phyloP scores from a whole-genome alignment of 2,329 filamentous ascomycete genomes.

The Decorospora gaudefroyi region DNA sequence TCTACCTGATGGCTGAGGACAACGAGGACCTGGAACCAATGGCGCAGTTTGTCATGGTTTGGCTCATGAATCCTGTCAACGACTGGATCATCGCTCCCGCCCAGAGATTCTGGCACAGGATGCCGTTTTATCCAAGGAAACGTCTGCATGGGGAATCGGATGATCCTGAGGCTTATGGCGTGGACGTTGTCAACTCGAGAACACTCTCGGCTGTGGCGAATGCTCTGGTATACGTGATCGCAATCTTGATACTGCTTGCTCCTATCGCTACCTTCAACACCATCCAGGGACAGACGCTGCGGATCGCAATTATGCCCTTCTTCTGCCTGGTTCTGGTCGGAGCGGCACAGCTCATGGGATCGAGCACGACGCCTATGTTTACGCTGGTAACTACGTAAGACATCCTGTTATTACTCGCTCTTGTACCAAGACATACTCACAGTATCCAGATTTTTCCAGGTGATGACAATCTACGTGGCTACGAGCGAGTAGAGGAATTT shows the following conservation, averaged over 20 bases:
- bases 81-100: neutral
- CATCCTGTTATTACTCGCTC: too few species aligned
- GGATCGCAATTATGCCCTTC: slow-evolving; percentile 6
- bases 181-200: neutral
- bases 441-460: too few species aligned
- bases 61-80: slow-evolving; percentile 3
- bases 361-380: neutral
- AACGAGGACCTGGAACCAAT: neutral
- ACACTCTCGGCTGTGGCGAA: neutral
- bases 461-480: too few species aligned
- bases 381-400: slow-evolving; percentile 3
- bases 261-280: slow-evolving; percentile 7
- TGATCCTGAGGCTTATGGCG: neutral
- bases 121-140: neutral
- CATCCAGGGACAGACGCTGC: neutral
- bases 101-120: neutral
- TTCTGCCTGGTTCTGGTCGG: slow-evolving; percentile 2
- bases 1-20: neutral
- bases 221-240: neutral
- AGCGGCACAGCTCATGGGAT: slow-evolving; percentile 8
- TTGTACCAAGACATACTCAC: too few species aligned
- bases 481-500: too few species aligned
- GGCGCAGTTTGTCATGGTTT: neutral
- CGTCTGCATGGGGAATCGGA: too few species aligned
- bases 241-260: slow-evolving; percentile 3